Conservation (phyloP, 306 rosid genomes). For the Cicer yamashitae region DNA sequence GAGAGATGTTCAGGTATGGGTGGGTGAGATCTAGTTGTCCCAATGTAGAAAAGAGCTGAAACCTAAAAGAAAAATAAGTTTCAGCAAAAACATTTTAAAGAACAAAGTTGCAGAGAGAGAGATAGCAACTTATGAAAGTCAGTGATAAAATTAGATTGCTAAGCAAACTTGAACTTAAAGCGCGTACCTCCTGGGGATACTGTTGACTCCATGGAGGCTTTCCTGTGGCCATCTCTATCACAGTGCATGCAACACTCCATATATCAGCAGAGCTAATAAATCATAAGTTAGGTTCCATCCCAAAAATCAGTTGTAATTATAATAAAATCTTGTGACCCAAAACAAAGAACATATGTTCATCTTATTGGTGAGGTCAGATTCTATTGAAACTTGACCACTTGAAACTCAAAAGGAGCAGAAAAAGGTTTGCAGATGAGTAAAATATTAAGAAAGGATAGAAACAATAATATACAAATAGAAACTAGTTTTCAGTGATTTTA, state of each 20-base stretch:
- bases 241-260: constrained; percentile 98
- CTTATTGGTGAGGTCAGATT: background rate
- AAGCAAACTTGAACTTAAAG: constrained; percentile 34
- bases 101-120: background rate
- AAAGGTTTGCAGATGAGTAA: background rate
- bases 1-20: constrained; percentile 95
- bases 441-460: background rate
- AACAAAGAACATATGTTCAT: constrained; percentile 14
- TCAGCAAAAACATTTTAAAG: constrained; percentile 38
- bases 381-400: background rate
- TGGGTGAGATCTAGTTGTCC: constrained; percentile 93
- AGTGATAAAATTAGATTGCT: constrained; percentile 26
- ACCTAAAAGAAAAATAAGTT: constrained; percentile 62
- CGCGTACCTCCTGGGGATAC: constrained; percentile 78
- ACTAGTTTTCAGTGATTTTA: background rate
- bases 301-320: constrained; percentile 15
- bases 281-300: constrained; percentile 26
- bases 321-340: constrained; percentile 32
- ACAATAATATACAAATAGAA: background rate
- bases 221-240: constrained; percentile 98
- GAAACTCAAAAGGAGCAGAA: background rate
- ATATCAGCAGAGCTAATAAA: constrained; percentile 87
- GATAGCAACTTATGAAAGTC: constrained; percentile 24
- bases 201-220: constrained; percentile 99
- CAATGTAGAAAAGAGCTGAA: constrained; percentile 88